phyloP scores from a whole-genome alignment of 495 filamentous ascomycete genomes.

The Cenococcum geophilum region DNA sequence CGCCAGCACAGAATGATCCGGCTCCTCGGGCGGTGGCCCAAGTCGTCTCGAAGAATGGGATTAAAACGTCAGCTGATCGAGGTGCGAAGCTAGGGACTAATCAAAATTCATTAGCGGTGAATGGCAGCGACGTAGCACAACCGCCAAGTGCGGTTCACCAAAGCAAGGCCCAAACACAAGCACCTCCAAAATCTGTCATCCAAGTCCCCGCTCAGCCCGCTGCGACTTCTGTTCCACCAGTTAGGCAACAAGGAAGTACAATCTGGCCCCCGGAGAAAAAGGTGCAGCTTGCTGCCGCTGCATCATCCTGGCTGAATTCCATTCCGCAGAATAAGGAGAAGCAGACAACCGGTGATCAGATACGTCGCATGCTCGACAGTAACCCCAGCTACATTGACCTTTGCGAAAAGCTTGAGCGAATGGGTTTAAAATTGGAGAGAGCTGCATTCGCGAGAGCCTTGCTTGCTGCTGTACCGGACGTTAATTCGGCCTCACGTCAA shows the following conservation, averaged over 20 bases:
- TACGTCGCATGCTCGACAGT: slow-evolving; percentile 41
- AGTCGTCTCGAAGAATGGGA: background rate
- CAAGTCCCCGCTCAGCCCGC: background rate
- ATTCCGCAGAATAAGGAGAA: slow-evolving; percentile 31
- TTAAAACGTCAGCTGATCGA: slow-evolving; percentile 1
- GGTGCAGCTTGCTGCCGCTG: slow-evolving; percentile 29
- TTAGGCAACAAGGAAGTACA: slow-evolving; percentile 23
- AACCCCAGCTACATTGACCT: slow-evolving; percentile 49
- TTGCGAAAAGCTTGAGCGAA: slow-evolving; percentile 45
- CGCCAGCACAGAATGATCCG: slow-evolving; percentile 6
- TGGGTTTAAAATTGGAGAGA: slow-evolving; percentile 43
- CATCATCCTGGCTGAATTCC: slow-evolving; percentile 30
- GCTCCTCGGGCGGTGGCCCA: slow-evolving; percentile 14
- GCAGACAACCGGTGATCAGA: slow-evolving; percentile 27
- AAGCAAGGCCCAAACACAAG: slow-evolving; percentile 1
- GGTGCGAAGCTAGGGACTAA: background rate
- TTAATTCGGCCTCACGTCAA: slow-evolving; percentile 27
- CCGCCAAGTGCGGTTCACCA: background rate
- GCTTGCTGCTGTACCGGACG: slow-evolving; percentile 43
- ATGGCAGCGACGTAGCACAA: background rate
- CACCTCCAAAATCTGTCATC: background rate
- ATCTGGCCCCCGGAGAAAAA: slow-evolving; percentile 41
- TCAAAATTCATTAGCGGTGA: background rate
- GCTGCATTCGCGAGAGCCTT: slow-evolving; percentile 44
- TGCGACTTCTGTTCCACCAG: background rate